Evolutionary conservation across 805 yeast species (phyloP), one percentile per base, ranked within the genome.

Genomic region (Babjeviella inositovora): DNA sequence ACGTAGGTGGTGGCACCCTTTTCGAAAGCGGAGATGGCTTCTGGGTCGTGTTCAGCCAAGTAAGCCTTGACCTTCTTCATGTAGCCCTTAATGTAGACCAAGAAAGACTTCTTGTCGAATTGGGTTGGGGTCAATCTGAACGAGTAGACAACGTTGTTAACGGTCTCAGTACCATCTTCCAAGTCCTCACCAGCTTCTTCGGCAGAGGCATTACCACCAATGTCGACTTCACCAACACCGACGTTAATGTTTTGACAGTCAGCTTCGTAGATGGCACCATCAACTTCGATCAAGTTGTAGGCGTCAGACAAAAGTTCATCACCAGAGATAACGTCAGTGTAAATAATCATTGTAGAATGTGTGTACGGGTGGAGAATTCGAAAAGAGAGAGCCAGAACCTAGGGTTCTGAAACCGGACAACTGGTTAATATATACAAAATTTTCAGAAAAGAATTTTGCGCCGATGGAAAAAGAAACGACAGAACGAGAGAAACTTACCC

Each of bases 181-280:
- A 70, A 52, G 28, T 58, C 85, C 20, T 57, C 84, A 26, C 50
- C 82, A 53, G 62, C 96, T 41, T 65, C 97, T 64, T 90, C 98
- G 40, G 97, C 96, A 46, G 95, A 82, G 50, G 98, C 96, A 76
- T 90, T 90, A 48, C 94, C 98, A 64, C 98, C 98, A 57, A 90
- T 90, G 59, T 90, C 97, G 43, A 90, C 72, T 51, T 90, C 90
- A 47, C 71, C 96, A 51, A 82, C 79, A 20, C 70, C 73, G 46
- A 90, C 82, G 45, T 64, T 74, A 57, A 90, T 70, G 90, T 84
- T 73, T 46, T 69, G 62, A 64, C 96, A 84, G 74, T 90, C 81
- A 39, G 93, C 97, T 69, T 90, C 98, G 70, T 67, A 81, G 54
- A 90, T 82, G 45, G 67, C 97, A 38, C 68, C 80, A 47, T 80